Conservation (phyloP, 176 grass and related monocot species). For the Rhynchospora tenuis region DNA sequence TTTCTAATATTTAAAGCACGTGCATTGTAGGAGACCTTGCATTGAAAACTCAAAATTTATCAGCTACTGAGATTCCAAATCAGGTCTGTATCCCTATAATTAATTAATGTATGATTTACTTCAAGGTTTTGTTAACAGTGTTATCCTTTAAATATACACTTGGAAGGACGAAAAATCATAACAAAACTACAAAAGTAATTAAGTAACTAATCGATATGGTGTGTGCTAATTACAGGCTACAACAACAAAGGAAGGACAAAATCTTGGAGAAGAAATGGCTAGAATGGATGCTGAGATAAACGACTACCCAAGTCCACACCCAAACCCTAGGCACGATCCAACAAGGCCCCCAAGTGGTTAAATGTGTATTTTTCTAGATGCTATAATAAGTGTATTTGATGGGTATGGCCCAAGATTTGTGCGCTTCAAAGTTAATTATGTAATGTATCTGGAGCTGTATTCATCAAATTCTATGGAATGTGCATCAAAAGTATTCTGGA, state of each 20-base stretch:
- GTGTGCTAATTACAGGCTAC: not conserved
- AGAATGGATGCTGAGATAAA: constrained; percentile 68
- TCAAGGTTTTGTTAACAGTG: not conserved
- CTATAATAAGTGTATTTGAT: not conserved
- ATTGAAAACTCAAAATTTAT: constrained; percentile 25
- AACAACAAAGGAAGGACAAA: not conserved
- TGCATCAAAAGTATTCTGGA: not conserved
- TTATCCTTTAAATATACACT: not conserved
- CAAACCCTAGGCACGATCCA: constrained; percentile 67
- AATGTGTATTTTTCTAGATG: not conserved
- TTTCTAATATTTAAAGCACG: not conserved
- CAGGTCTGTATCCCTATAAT: constrained; percentile 25
- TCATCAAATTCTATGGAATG: constrained; percentile 20
- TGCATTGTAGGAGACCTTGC: constrained; percentile 37
- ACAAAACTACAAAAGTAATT: no score
- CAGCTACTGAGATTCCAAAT: constrained; percentile 11
- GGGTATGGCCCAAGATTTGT: not conserved
- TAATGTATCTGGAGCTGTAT: constrained; percentile 13
- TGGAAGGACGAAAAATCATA: not conserved
- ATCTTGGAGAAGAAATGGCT: constrained; percentile 26
- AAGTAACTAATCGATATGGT: not conserved
- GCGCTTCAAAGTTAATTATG: not conserved
- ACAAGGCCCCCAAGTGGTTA: constrained; percentile 47
- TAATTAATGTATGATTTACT: not conserved
- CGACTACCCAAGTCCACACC: constrained; percentile 68